Conservation (phyloP, 371 early-diverging fungal species). For the Actinomucor elegans region DNA sequence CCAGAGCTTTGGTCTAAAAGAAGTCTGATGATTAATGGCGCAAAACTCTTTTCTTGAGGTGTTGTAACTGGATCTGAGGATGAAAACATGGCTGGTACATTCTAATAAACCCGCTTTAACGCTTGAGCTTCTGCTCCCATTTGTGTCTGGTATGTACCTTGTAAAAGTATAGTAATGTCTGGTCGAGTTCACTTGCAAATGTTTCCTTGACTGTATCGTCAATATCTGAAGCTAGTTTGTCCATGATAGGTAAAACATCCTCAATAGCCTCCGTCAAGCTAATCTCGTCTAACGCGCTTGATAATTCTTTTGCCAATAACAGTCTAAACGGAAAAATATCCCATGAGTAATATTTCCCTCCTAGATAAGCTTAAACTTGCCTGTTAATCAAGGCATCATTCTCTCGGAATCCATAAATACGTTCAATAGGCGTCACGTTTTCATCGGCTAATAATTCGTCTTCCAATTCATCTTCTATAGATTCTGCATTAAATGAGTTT, state of each 20-base stretch:
- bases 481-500: too few species aligned
- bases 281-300: constrained; percentile 39
- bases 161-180: constrained; percentile 53
- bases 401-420: constrained; percentile 47
- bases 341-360: not conserved
- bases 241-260: constrained; percentile 47
- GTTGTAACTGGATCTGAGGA: not conserved
- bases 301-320: constrained; percentile 23
- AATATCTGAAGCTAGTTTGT: constrained; percentile 41
- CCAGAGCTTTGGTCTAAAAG: constrained; percentile 48
- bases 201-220: constrained; percentile 59
- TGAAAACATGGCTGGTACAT: constrained; percentile 16
- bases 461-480: constrained; percentile 41
- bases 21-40: constrained; percentile 38
- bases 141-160: constrained; percentile 39
- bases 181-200: constrained; percentile 52
- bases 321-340: constrained; percentile 2
- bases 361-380: constrained; percentile 17
- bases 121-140: too few species aligned
- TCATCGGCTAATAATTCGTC: constrained; percentile 49
- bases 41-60: constrained; percentile 33
- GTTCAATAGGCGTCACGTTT: constrained; percentile 46
- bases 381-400: constrained; percentile 51
- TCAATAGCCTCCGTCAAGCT: constrained; percentile 45
- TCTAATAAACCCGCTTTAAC: too few species aligned